A percentile compares a stretch with the other conserved stretches of the same genome.
Evolutionary conservation across 805 yeast genomes (phyloP).

Genomic region (Sugiyamaella lignohabitans): DNA sequence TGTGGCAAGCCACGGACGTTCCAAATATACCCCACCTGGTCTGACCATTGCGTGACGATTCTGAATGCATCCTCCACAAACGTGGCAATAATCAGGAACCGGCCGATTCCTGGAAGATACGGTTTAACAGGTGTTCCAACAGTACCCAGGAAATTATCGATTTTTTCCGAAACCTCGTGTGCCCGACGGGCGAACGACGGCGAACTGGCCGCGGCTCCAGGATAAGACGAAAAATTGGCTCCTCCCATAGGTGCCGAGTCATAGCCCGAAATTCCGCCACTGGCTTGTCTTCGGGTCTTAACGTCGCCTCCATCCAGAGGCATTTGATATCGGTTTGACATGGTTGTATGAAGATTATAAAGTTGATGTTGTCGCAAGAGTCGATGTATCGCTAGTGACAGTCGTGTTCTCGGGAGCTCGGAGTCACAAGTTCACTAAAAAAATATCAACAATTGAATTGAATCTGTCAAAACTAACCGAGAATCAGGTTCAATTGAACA

Average conservation of each 20-base stretch:
- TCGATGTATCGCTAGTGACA: too few species aligned
- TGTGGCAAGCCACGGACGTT: slow-evolving; percentile 73
- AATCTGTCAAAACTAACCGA: too few species aligned
- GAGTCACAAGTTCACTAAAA: too few species aligned
- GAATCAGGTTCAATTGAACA: too few species aligned
- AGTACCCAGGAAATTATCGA: slow-evolving; percentile 30
- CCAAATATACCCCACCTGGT: slow-evolving; percentile 79
- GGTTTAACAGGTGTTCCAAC: slow-evolving; percentile 33
- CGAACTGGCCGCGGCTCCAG: slow-evolving; percentile 1
- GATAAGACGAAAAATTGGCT: neutral
- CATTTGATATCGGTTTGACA: neutral
- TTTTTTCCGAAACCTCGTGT: slow-evolving; percentile 22
- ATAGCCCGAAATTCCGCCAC: neutral
- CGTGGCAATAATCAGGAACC: slow-evolving; percentile 87
- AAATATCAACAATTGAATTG: too few species aligned
- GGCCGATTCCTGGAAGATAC: slow-evolving; percentile 75
- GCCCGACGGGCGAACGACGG: slow-evolving; percentile 9
- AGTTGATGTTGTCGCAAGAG: too few species aligned
- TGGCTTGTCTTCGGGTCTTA: neutral
- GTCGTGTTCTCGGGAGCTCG: too few species aligned
- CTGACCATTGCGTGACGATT: slow-evolving; percentile 81
- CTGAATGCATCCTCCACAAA: slow-evolving; percentile 85
- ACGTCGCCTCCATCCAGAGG: slow-evolving; percentile 1
- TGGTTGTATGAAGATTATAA: too few species aligned
- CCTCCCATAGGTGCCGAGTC: neutral